Percentiles rank a stretch among this genome's conserved stretches.
phyloP scores from a whole-genome alignment of 78 protist species.

The Bigelowiella natans region DNA sequence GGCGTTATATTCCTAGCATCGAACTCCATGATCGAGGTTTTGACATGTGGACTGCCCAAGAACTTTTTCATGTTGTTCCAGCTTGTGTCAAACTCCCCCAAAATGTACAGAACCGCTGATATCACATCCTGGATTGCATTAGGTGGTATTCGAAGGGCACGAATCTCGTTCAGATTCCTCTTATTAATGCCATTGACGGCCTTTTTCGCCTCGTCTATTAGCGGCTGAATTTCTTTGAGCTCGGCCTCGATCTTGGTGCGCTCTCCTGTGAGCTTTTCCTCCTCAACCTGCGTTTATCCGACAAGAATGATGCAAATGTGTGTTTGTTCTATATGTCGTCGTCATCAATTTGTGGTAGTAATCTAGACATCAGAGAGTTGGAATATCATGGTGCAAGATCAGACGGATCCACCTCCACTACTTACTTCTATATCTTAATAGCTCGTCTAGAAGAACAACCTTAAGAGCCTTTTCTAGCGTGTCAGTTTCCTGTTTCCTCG shows the following conservation, averaged over 20 bases:
- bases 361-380: no score
- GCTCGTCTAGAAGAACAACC: no score
- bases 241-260: slow-evolving; percentile 41
- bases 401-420: slow-evolving; percentile 33
- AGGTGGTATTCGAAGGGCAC: slow-evolving; percentile 56
- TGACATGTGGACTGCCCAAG: slow-evolving; percentile 36
- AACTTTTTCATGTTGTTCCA: slow-evolving; percentile 65
- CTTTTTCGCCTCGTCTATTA: slow-evolving; percentile 53
- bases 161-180: slow-evolving; percentile 51
- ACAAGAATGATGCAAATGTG: no score
- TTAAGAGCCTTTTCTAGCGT: background rate
- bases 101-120: slow-evolving; percentile 57
- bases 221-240: slow-evolving; percentile 46
- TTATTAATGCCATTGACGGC: slow-evolving; percentile 46
- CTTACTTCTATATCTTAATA: no score
- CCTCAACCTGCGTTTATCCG: slow-evolving; percentile 18
- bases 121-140: slow-evolving; percentile 52
- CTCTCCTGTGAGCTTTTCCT: slow-evolving; percentile 13
- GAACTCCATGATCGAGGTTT: slow-evolving; percentile 48
- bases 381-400: no score
- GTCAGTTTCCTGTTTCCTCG: background rate
- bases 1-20: slow-evolving; percentile 41
- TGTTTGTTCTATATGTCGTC: no score
- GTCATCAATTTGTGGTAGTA: no score
- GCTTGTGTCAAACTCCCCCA: slow-evolving; percentile 56